phyloP scores from a whole-genome alignment of 257 asterid species.

The Salvia splendens region DNA sequence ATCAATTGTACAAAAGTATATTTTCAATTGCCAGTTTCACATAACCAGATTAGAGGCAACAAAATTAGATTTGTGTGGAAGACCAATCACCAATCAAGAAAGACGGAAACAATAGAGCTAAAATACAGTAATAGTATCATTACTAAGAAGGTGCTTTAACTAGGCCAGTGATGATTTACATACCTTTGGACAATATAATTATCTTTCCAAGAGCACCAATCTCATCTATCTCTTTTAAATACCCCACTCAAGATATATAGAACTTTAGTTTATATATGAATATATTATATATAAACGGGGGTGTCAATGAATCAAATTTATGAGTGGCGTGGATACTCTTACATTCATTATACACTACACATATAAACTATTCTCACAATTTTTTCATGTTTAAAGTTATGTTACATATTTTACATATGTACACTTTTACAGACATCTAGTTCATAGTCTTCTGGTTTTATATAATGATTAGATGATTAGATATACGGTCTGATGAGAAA shows the following conservation, averaged over 20 bases:
- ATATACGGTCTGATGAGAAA: neutral
- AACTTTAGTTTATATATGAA: neutral
- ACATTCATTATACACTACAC: too few relatives aligned
- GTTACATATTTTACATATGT: too few relatives aligned
- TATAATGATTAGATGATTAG: too few relatives aligned
- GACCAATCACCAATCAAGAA: slow-evolving; percentile 9
- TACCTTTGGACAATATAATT: neutral
- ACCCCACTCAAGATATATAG: neutral
- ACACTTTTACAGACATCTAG: too few relatives aligned
- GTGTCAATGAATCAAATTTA: too few relatives aligned
- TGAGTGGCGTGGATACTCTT: too few relatives aligned
- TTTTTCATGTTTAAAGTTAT: too few relatives aligned
- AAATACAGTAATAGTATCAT: neutral
- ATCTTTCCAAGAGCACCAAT: neutral
- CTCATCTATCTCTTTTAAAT: neutral
- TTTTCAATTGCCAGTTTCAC: slow-evolving; percentile 21
- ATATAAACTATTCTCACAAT: too few relatives aligned
- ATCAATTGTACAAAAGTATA: slow-evolving; percentile 14
- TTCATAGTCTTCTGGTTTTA: too few relatives aligned
- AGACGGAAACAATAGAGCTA: neutral
- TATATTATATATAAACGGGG: too few relatives aligned
- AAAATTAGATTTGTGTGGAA: slow-evolving; percentile 5
- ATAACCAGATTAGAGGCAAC: slow-evolving; percentile 11
- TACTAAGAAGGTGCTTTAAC: neutral
- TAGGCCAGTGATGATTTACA: neutral